phyloP scores from a whole-genome alignment of 2,329 filamentous ascomycete genomes.

The Pseudogymnoascus sp. region DNA sequence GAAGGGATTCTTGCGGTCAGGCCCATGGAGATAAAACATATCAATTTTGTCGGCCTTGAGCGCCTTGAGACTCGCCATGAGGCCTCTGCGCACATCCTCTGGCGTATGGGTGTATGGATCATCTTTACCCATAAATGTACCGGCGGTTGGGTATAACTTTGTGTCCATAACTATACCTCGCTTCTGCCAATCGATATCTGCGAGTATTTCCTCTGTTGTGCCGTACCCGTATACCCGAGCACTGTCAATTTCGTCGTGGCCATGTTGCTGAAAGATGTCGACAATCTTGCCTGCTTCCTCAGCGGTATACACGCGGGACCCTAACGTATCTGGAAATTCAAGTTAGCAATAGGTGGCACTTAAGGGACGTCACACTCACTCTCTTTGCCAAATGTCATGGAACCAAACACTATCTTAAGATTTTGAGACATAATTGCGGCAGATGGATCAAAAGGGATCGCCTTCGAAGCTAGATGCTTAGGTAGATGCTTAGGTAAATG shows the following conservation, averaged over 20 bases:
- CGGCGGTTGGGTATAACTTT: constrained; percentile 33
- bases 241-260: constrained; percentile 63
- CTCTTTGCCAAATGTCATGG: constrained; percentile 18
- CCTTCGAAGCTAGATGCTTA: neutral
- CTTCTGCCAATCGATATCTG: constrained; percentile 51
- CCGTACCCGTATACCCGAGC: constrained; percentile 57
- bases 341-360: neutral
- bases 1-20: constrained; percentile 23
- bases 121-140: constrained; percentile 31
- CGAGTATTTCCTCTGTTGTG: constrained; percentile 55
- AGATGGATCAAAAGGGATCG: neutral
- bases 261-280: constrained; percentile 55
- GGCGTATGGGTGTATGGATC: constrained; percentile 40
- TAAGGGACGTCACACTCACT: neutral
- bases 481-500: neutral
- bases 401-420: constrained; percentile 16
- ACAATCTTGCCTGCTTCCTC: constrained; percentile 51
- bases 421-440: neutral
- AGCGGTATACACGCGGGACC: constrained; percentile 10
- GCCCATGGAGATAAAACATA: constrained; percentile 24
- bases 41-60: constrained; percentile 39
- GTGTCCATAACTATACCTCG: constrained; percentile 54
- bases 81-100: constrained; percentile 38
- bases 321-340: neutral
- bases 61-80: constrained; percentile 43